phyloP scores from a whole-genome alignment of 495 filamentous ascomycete species.

The Gamarada debralockiae region DNA sequence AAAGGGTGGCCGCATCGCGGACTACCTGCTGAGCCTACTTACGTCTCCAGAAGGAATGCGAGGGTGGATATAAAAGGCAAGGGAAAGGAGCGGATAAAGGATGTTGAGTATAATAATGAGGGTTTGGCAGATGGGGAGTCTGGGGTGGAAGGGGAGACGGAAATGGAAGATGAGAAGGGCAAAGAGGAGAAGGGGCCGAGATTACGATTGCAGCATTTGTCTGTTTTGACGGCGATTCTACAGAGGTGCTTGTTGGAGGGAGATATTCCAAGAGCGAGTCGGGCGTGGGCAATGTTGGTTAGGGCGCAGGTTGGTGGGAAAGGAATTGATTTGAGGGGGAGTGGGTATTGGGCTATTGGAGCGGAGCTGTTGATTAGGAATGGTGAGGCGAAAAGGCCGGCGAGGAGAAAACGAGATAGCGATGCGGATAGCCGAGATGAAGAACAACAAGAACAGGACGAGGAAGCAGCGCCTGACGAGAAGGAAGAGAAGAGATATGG shows the following conservation, averaged over 20 bases:
- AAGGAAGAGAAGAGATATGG: conserved; percentile 15
- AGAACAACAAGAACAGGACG: background rate
- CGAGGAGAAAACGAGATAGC: conserved; percentile 1
- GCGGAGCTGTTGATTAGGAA: conserved; percentile 61
- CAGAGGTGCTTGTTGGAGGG: conserved; percentile 57
- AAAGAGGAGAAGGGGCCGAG: conserved; percentile 8
- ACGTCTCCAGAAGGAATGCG: background rate
- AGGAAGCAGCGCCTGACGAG: background rate
- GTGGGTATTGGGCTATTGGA: conserved; percentile 63
- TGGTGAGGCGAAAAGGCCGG: conserved; percentile 25
- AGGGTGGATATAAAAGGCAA: conserved; percentile 10
- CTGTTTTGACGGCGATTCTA: conserved; percentile 54
- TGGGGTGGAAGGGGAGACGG: background rate
- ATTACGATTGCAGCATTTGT: conserved; percentile 53
- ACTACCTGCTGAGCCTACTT: conserved; percentile 25
- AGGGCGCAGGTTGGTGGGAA: conserved; percentile 48
- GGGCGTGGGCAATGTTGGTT: conserved; percentile 62
- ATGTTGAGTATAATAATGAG: conserved; percentile 3
- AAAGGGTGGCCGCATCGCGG: conserved; percentile 42
- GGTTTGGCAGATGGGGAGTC: background rate
- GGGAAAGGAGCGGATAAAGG: conserved; percentile 2
- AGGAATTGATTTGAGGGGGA: conserved; percentile 50
- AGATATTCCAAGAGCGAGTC: conserved; percentile 58
- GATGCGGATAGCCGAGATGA: background rate
- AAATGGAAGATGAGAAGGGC: background rate